Conservation (phyloP, 1,139 yeast species). For the Yamadazyma triangularis region DNA sequence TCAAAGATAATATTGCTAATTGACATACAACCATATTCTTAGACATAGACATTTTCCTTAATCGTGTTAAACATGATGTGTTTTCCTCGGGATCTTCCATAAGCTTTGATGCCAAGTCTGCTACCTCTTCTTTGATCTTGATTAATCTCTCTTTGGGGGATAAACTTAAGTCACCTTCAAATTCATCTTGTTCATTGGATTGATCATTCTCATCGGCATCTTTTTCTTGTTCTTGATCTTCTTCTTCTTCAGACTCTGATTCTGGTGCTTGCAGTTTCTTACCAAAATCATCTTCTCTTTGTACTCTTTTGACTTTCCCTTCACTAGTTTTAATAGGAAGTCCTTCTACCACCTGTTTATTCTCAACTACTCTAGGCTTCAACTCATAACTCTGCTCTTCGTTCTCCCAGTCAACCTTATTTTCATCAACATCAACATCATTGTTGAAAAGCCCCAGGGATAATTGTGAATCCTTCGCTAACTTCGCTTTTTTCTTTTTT, state of each 20-base stretch:
- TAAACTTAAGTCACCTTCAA: conserved; percentile 42
- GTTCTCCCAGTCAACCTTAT: conserved; percentile 42
- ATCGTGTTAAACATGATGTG: conserved; percentile 57
- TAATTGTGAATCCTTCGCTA: conserved; percentile 43
- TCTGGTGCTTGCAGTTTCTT: conserved; percentile 17
- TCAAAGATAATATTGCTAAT: conserved; percentile 70
- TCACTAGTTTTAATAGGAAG: conserved; percentile 75
- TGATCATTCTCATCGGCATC: conserved; percentile 11
- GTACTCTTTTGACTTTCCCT: conserved; percentile 67
- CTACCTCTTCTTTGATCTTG: conserved; percentile 76
- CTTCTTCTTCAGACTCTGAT: conserved; percentile 21
- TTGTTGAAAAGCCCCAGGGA: conserved; percentile 40
- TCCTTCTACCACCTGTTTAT: conserved; percentile 53
- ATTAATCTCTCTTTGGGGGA: conserved; percentile 57
- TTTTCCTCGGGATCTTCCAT: conserved; percentile 92
- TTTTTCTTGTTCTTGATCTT: conserved; percentile 15
- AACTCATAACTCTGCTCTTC: conserved; percentile 69
- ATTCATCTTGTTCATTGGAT: conserved; percentile 19
- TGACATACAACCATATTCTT: conserved; percentile 66
- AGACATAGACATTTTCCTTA: conserved; percentile 69
- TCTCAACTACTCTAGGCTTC: conserved; percentile 42
- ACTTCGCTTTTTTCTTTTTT: conserved; percentile 47
- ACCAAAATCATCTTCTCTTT: conserved; percentile 30
- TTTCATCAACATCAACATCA: conserved; percentile 13
- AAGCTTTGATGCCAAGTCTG: conserved; percentile 70